Base-by-base conservation (phyloP, 1,284 basidiomycete species). In the Cerioporus squamosus region DNA sequence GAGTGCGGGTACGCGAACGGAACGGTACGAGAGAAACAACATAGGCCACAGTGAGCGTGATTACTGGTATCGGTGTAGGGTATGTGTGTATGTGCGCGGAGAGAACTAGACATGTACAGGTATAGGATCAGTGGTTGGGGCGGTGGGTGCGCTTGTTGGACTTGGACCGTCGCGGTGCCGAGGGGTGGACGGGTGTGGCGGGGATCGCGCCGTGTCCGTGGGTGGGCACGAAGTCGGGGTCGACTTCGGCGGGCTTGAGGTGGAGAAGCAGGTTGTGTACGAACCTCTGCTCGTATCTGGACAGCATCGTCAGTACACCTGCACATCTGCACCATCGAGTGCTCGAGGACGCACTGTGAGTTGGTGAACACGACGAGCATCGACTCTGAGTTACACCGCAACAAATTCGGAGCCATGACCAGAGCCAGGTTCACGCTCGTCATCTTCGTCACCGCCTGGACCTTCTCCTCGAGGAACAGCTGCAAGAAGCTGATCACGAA, bases 401-500 rank as follows among this genome's bases (percentile, higher is more conserved):
- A 73, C 46, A 96, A 74, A 74, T 95, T 95, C 10, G 94, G 94
- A 2, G 94, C 92, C 85, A 95, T 92, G 24, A 96, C 91, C 12
- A 95, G 77, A 17, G 87, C 85, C 65, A 93, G 74, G 69, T 91
- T 91, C 44, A 85, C 85, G 26, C 86, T 82, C 2, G 92, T 94
- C 93, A 96, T 96, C 77, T 95, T 95, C 47, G 94, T 96, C 44
- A 79, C 74, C 9, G 73, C 75, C 64, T 91, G 81, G 15, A 91
- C 86, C 60, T 84, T 83, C 39, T 91, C 88, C 47, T 90, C 87
- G 57, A 94, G 74, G 76, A 97, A 97, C 51, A 94, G 75, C 76
- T 96, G 94, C 60, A 95, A 74, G 75, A 96, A 96, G 77, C 90
- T 94, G 72, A 96, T 79, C 40, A 95, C 83, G 71, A 95, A 96